Evolutionary conservation across 305 asterid genomes (phyloP).

Genomic region (Nicotiana rustica): DNA sequence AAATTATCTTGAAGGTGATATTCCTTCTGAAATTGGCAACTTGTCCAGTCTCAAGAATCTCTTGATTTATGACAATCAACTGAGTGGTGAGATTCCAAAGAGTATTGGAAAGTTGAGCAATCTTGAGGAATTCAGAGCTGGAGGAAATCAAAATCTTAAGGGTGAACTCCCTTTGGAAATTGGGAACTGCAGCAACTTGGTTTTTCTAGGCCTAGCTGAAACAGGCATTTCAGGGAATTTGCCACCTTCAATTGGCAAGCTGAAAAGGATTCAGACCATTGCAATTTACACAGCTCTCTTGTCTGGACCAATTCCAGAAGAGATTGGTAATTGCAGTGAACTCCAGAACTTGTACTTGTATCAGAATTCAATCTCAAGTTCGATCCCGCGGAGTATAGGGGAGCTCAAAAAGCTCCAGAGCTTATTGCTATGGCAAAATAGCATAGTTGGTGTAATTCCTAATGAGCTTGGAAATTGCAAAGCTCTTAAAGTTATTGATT

Average conservation of each 20-base stretch:
- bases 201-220: slow-evolving; percentile 80
- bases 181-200: slow-evolving; percentile 79
- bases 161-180: slow-evolving; percentile 80
- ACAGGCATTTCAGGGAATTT: slow-evolving; percentile 80
- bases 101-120: slow-evolving; percentile 65
- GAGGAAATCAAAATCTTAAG: slow-evolving; percentile 83
- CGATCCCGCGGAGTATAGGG: slow-evolving; percentile 72
- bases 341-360: slow-evolving; percentile 78
- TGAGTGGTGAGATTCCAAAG: slow-evolving; percentile 75
- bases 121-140: slow-evolving; percentile 78
- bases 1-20: slow-evolving; percentile 64
- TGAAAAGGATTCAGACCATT: slow-evolving; percentile 75
- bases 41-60: slow-evolving; percentile 60
- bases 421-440: slow-evolving; percentile 82
- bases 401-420: slow-evolving; percentile 66
- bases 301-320: slow-evolving; percentile 88
- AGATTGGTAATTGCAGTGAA: slow-evolving; percentile 80
- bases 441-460: slow-evolving; percentile 77
- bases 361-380: slow-evolving; percentile 80
- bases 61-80: slow-evolving; percentile 78
- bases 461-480: slow-evolving; percentile 74
- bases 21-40: slow-evolving; percentile 73
- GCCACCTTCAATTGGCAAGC: slow-evolving; percentile 74
- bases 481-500: slow-evolving; percentile 64
- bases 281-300: slow-evolving; percentile 80